Conservation (phyloP, 1,284 basidiomycete genomes). For the Microbotryum scabiosae region DNA sequence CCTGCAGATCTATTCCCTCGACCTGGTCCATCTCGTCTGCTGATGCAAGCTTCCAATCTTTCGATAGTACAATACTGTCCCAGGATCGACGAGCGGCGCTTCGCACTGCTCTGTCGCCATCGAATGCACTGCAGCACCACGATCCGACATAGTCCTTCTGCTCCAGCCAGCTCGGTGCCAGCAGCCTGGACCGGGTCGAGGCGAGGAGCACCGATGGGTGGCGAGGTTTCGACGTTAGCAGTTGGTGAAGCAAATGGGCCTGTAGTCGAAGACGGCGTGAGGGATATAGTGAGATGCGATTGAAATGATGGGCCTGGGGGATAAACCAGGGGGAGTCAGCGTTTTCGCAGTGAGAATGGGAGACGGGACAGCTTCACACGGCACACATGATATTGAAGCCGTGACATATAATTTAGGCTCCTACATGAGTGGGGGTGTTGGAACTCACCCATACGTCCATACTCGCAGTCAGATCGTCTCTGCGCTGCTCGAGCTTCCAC, state of each 20-base stretch:
- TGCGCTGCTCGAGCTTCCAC: conserved; percentile 45
- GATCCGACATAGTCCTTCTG: conserved; percentile 65
- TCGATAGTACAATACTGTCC: conserved; percentile 33
- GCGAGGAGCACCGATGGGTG: conserved; percentile 46
- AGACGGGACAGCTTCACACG: neutral
- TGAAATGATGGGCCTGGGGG: conserved; percentile 71
- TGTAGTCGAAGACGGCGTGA: conserved; percentile 66
- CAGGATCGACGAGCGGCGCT: conserved; percentile 45
- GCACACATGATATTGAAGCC: no score
- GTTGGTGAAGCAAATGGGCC: conserved; percentile 59
- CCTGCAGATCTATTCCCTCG: conserved; percentile 30
- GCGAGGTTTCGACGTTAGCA: conserved; percentile 49
- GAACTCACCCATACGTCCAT: conserved; percentile 78
- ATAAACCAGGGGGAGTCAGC: no score
- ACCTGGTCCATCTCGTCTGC: conserved; percentile 16
- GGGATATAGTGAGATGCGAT: conserved; percentile 70
- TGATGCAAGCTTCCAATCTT: neutral
- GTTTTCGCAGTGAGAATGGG: neutral
- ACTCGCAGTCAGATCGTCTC: conserved; percentile 49
- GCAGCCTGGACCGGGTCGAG: conserved; percentile 45
- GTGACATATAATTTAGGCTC: no score
- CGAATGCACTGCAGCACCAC: conserved; percentile 67
- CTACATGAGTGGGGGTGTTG: neutral
- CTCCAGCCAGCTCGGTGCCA: conserved; percentile 57
- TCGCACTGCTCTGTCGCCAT: conserved; percentile 60